phyloP scores from a whole-genome alignment of 495 filamentous ascomycete genomes.

The Daldinia childiae region DNA sequence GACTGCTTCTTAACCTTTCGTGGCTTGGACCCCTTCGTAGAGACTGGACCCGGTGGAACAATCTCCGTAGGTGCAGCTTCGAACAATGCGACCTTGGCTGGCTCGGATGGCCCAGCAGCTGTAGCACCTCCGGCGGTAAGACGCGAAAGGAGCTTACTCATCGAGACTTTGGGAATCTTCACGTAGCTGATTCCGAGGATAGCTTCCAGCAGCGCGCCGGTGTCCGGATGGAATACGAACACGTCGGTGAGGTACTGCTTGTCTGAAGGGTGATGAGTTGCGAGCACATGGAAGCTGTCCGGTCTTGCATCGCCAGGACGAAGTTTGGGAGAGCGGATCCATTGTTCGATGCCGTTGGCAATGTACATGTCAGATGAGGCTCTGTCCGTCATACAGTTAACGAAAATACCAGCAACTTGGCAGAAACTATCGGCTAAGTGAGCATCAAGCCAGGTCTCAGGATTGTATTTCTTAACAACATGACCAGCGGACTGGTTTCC shows the following conservation, averaged over 20 bases:
- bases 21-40: constrained; percentile 8
- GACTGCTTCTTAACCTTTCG: constrained; percentile 30
- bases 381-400: constrained; percentile 62
- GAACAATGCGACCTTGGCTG: constrained; percentile 28
- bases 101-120: constrained; percentile 18
- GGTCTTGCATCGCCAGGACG: constrained; percentile 31
- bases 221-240: constrained; percentile 60
- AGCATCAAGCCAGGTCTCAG: constrained; percentile 43
- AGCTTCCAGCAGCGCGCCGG: constrained; percentile 54
- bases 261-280: constrained; percentile 50
- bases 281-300: constrained; percentile 58
- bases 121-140: constrained; percentile 29
- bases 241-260: constrained; percentile 58
- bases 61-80: constrained; percentile 36
- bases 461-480: constrained; percentile 51
- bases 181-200: constrained; percentile 62
- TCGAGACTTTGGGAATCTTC: constrained; percentile 54
- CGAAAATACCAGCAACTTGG: constrained; percentile 63
- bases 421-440: constrained; percentile 51
- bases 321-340: constrained; percentile 57
- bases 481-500: constrained; percentile 56
- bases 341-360: constrained; percentile 57
- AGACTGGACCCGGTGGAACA: constrained; percentile 11
- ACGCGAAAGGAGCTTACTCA: constrained; percentile 48
- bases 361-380: constrained; percentile 58